A percentile compares a stretch with the other conserved stretches of the same genome.
Evolutionary conservation across 1,139 yeast genomes (phyloP).

Genomic region (Geotrichum restrictum): DNA sequence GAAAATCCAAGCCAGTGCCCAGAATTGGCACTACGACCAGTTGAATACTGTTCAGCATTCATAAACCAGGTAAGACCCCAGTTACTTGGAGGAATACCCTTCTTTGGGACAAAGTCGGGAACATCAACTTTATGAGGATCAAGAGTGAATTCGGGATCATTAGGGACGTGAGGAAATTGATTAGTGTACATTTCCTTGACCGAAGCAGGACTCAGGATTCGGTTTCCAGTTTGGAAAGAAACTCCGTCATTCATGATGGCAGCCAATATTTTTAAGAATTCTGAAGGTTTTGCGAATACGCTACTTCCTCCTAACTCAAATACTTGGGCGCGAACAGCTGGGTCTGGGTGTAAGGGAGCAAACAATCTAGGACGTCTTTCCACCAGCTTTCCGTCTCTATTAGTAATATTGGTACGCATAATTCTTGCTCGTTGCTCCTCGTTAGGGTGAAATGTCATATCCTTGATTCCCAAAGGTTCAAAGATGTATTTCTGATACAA

Average conservation of each 20-base stretch:
- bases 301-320: slow-evolving; percentile 48
- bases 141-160: slow-evolving; percentile 25
- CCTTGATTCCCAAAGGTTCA: slow-evolving; percentile 9
- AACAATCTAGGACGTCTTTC: not conserved
- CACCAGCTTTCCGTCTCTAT: not conserved
- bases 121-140: slow-evolving; percentile 24
- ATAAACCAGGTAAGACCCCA: slow-evolving; percentile 29
- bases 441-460: slow-evolving; percentile 3
- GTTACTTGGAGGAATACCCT: slow-evolving; percentile 27
- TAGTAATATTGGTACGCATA: slow-evolving; percentile 15
- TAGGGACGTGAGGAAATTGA: no score
- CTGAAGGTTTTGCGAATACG: slow-evolving; percentile 43
- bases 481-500: slow-evolving; percentile 4
- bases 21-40: slow-evolving; percentile 44
- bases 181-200: slow-evolving; percentile 26
- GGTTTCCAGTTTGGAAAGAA: slow-evolving; percentile 31
- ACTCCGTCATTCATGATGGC: slow-evolving; percentile 46
- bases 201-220: slow-evolving; percentile 28
- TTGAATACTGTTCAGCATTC: slow-evolving; percentile 8
- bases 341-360: not conserved
- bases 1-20: slow-evolving; percentile 49
- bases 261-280: slow-evolving; percentile 45
- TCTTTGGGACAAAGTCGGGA: slow-evolving; percentile 26
- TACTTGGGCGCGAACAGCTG: not conserved
- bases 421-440: not conserved